Base-by-base conservation (phyloP, 768 basidiomycete genomes). In the Termitomyces sp. region DNA sequence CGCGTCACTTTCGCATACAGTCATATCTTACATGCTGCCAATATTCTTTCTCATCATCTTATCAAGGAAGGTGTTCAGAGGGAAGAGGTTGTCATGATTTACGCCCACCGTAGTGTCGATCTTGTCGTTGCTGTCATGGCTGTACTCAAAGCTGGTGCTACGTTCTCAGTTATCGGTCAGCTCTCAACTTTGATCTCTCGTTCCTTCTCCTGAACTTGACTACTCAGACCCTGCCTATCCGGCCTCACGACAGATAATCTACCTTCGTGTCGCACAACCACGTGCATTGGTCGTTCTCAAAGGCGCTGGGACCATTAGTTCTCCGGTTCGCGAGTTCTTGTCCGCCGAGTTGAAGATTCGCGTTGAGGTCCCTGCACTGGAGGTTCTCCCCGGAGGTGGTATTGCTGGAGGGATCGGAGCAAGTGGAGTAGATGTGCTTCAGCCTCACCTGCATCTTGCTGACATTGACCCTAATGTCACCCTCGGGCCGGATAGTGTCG, bases 81-180 rank as follows among this genome's bases (percentile, higher is more conserved):
- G 38, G 96, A 96, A 69, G 97, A 99, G 65, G 94, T 98, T 20
- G 94, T 98, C 57, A 98, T 96, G 89, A 90, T 99, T 20, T 99
- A 98, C 70, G 96, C 96, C 2, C 89, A 97, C 69, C 86, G 97
- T 38, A 94, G 92, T 66, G 95, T 98, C 51, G 96, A 99, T 73
- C 88, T 99, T 56, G 92, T 97, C 2, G 91, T 98, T 3, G 96
- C 96, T 6, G 94, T 98, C 8, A 92, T 99, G 90, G 97, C 93
- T 24, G 88, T 96, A 39, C 81, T 98, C 64, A 98, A 98, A 76
- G 93, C 91, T 3, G 97, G 97, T 32, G 96, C 92, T 0, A 95
- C 92, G 4, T 98, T 99, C 77, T 96, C 92, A 50, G 97, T 99
- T 62, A 96, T 98, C 50, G 96, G 94, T 96, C 51, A 64, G 88